Percentiles rank a stretch among this genome's conserved stretches.
These are phyloP conservation scores for Zarea fungicola DNA, from an alignment of 2,329 filamentous ascomycete genomes.

Conservation along the genomic window DNA sequence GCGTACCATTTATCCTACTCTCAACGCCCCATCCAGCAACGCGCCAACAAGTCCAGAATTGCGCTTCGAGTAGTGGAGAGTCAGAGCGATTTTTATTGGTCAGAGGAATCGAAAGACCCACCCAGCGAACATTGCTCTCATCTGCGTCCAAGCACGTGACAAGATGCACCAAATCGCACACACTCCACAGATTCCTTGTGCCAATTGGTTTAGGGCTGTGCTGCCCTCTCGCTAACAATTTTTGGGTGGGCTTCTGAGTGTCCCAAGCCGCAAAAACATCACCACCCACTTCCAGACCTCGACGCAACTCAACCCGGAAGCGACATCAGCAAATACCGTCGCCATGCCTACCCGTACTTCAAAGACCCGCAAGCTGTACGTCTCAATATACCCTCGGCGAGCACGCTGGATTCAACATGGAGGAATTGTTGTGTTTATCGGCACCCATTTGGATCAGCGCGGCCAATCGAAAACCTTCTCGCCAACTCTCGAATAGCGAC, in stretches of 20 bases:
- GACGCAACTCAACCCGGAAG: conserved; percentile 35
- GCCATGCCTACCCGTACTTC: conserved; percentile 69
- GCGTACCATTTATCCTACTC: not conserved
- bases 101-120: not conserved
- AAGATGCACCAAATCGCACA: not conserved
- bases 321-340: conserved; percentile 41
- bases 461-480: not conserved
- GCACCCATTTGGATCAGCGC: conserved; percentile 11
- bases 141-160: conserved; percentile 27
- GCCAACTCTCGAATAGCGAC: conserved; percentile 9
- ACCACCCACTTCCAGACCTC: conserved; percentile 28
- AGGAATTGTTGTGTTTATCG: conserved; percentile 3
- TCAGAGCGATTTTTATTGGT: not conserved
- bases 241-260: conserved; percentile 24
- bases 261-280: conserved; percentile 33
- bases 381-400: conserved; percentile 13
- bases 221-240: conserved; percentile 39
- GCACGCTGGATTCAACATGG: conserved; percentile 4
- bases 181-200: conserved; percentile 7
- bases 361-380: conserved; percentile 75
- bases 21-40: not conserved
- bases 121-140: not conserved
- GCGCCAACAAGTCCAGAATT: not conserved
- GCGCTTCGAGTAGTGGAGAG: not conserved
- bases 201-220: conserved; percentile 32